phyloP scores from a whole-genome alignment of 2,329 filamentous ascomycete genomes.

The Drechslerella stenobrocha region DNA sequence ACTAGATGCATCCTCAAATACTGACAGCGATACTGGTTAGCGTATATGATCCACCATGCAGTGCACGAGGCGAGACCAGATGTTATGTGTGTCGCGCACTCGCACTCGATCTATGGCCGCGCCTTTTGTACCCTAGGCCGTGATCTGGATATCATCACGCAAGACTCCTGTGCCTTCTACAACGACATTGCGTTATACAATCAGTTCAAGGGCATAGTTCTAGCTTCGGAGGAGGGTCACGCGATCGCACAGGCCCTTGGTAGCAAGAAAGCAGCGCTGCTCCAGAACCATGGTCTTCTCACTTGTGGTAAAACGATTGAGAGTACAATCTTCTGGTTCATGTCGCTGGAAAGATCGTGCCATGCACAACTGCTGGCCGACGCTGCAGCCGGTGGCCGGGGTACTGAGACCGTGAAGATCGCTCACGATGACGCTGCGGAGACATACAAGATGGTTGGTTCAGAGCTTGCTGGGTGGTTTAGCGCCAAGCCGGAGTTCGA shows the following conservation, averaged over 20 bases:
- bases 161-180: constrained; percentile 63
- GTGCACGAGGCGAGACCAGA: constrained; percentile 65
- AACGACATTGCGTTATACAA: constrained; percentile 56
- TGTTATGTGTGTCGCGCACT: constrained; percentile 64
- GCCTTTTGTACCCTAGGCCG: constrained; percentile 67
- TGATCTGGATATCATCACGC: constrained; percentile 64
- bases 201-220: constrained; percentile 61
- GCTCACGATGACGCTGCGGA: constrained; percentile 68
- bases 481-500: constrained; percentile 73
- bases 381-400: constrained; percentile 65
- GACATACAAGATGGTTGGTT: constrained; percentile 69
- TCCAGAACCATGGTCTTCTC: constrained; percentile 63
- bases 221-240: constrained; percentile 61
- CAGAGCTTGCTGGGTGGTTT: constrained; percentile 68
- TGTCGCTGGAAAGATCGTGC: constrained; percentile 56
- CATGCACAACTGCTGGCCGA: constrained; percentile 61
- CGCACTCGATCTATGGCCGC: constrained; percentile 64
- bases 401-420: constrained; percentile 68
- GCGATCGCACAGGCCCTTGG: constrained; percentile 60
- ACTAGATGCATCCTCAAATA: constrained; percentile 56
- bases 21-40: constrained; percentile 51
- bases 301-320: constrained; percentile 61
- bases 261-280: constrained; percentile 60
- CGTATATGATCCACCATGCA: constrained; percentile 66
- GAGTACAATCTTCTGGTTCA: constrained; percentile 62